Conservation (phyloP, 805 yeast species). For the Lipomyces lipofer region DNA sequence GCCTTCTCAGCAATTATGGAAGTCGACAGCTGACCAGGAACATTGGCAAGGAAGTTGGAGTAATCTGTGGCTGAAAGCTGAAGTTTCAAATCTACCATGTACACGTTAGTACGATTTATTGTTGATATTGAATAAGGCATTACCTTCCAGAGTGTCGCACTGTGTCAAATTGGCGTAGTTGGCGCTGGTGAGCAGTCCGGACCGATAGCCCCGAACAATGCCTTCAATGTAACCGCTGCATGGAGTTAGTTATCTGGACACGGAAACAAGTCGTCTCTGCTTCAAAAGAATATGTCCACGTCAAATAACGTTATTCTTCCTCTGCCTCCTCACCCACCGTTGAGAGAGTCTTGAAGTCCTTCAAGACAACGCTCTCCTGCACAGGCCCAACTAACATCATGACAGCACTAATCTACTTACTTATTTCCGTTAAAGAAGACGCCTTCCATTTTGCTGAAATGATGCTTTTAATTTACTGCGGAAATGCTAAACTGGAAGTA, state of each 20-base stretch:
- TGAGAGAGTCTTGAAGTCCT: too few species aligned
- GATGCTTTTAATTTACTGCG: too few species aligned
- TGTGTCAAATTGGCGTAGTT: slow-evolving; percentile 93
- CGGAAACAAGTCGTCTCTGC: too few species aligned
- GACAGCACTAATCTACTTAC: slow-evolving; percentile 37
- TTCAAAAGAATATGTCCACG: too few species aligned
- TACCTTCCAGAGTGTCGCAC: slow-evolving; percentile 81
- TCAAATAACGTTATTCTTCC: too few species aligned
- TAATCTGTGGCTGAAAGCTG: slow-evolving; percentile 96
- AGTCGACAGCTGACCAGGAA: slow-evolving; percentile 81
- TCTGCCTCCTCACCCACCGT: too few species aligned
- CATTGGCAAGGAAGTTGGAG: slow-evolving; percentile 83
- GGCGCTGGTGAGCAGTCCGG: slow-evolving; percentile 70
- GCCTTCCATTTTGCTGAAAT: slow-evolving; percentile 72
- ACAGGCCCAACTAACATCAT: too few species aligned
- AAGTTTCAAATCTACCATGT: slow-evolving; percentile 70
- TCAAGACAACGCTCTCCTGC: too few species aligned
- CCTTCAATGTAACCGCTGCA: slow-evolving; percentile 85
- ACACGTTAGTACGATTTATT: not conserved
- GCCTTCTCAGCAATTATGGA: slow-evolving; percentile 81
- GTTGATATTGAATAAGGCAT: not conserved
- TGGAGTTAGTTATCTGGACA: not conserved
- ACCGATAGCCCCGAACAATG: slow-evolving; percentile 89
- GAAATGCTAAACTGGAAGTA: too few species aligned
- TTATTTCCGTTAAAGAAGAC: slow-evolving; percentile 83